These are phyloP conservation scores for Dorcoceras hygrometricum DNA, from an alignment of 257 asterid genomes.

Conservation along the genomic window DNA sequence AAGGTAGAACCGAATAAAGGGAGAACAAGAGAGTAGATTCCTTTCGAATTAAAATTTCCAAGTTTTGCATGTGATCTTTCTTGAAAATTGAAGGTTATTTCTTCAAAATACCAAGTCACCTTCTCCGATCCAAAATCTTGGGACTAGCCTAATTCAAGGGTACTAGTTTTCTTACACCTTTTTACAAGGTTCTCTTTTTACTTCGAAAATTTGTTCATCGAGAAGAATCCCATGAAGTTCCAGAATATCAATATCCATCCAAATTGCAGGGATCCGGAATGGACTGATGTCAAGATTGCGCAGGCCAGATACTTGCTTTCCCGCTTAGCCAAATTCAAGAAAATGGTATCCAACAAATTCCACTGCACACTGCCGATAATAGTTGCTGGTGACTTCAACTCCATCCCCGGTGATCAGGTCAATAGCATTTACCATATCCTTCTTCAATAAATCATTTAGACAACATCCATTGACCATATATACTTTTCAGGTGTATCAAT, in stretches of 20 bases:
- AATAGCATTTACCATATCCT: conserved; percentile 12
- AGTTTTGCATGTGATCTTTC: neutral
- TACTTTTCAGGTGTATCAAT: conserved; percentile 68
- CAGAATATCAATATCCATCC: neutral
- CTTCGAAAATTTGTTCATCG: conserved; percentile 3
- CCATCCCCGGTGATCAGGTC: conserved; percentile 82
- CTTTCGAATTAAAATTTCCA: neutral
- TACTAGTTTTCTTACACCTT: conserved; percentile 4
- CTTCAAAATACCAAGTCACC: neutral
- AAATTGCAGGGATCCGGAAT: conserved; percentile 79
- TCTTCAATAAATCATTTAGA: neutral
- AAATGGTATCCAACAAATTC: conserved; percentile 47
- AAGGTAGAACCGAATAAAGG: neutral
- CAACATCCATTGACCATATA: neutral
- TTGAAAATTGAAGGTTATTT: neutral
- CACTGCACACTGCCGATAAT: conserved; percentile 61
- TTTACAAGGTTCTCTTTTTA: neutral
- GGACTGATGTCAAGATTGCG: conserved; percentile 84
- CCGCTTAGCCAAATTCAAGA: conserved; percentile 64
- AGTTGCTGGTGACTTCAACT: conserved; percentile 87
- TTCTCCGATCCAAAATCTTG: neutral
- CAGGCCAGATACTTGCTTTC: conserved; percentile 81
- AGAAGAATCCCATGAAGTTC: neutral
- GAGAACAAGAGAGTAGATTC: neutral
- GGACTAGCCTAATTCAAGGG: neutral